phyloP scores from a whole-genome alignment of 1,284 basidiomycete species.

The Boletellus sp. region DNA sequence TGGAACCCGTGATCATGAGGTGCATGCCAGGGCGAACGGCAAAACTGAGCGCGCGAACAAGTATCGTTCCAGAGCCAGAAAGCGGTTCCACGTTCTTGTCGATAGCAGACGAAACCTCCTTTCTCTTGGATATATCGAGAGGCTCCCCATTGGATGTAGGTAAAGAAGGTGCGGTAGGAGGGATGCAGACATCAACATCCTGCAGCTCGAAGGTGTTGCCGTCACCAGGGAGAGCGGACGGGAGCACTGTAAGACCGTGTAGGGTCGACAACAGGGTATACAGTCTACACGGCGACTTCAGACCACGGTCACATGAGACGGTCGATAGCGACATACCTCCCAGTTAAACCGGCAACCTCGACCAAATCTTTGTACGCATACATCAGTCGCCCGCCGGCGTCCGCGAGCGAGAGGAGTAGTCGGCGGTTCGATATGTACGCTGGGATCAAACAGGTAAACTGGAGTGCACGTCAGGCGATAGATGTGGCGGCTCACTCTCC shows the following conservation, averaged over 20 bases:
- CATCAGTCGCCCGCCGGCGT: constrained; percentile 92
- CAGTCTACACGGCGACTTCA: constrained; percentile 36
- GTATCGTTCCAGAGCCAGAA: constrained; percentile 34
- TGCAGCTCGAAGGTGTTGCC: constrained; percentile 52
- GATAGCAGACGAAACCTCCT: not conserved
- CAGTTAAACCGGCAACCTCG: constrained; percentile 90
- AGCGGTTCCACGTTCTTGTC: constrained; percentile 19
- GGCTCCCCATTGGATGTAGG: not conserved
- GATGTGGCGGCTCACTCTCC: constrained; percentile 47
- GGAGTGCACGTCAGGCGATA: not conserved
- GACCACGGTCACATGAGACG: not conserved
- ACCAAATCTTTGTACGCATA: constrained; percentile 90
- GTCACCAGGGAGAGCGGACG: constrained; percentile 32
- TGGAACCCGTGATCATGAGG: constrained; percentile 90
- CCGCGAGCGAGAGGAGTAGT: constrained; percentile 87
- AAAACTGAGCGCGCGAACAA: constrained; percentile 75
- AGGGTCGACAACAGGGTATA: constrained; percentile 87
- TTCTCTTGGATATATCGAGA: constrained; percentile 1
- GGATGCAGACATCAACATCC: constrained; percentile 76
- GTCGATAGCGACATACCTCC: constrained; percentile 40
- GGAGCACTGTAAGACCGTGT: constrained; percentile 64
- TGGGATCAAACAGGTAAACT: constrained; percentile 29
- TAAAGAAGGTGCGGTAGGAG: constrained; percentile 25
- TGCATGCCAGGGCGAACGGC: constrained; percentile 80
- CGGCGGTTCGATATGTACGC: constrained; percentile 97